Base-by-base conservation (phyloP, 2,329 filamentous ascomycete species). In the Colletotrichum sp. region DNA sequence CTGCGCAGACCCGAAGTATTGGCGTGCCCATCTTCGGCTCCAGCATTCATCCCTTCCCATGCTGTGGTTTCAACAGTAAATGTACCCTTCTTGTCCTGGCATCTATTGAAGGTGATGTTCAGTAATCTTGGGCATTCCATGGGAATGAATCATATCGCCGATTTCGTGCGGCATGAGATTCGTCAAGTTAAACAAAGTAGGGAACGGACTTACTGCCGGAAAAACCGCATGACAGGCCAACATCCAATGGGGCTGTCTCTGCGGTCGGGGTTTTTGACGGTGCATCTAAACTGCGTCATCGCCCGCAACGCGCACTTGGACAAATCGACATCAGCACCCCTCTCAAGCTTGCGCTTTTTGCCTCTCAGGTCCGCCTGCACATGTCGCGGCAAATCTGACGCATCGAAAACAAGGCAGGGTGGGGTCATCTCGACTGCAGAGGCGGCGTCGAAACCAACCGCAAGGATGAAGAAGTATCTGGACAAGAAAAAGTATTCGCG, bases 41-140 rank as follows among this genome's bases (percentile, higher is more conserved):
- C 30, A 28, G 55, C 25, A 15, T 25, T 52, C 25, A 36, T 25
- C 27, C 82, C 86, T 83, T 93, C 91, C 91, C 91, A 93, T 58
- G 88, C 87, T 15, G 92, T 93, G 28, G 92, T 93, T 84, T 93
- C 92, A 58, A 92, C 89, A 81, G 86, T 89, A 79, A 93, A 93
- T 9, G 74, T 84, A 6, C 89, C 90, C 16, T 90, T 89, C 78
- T 84, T 88, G 82, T 93, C 91, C 74, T 86, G 85, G 82, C 92
- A 93, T 78, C 92, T 93, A 64, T 65, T 60, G 13, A 18, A 81
- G 48, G 77, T 76, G 76, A 77, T 66, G 74, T 25, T 36, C 55
- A 32, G 15, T 32, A 15, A 58, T 48, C 8, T 12, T 56, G 5
- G 22, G 64, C 48, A 65, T 34, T 15, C 10, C 25, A 48, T 27